Percentiles rank a stretch among this genome's conserved stretches.
Evolutionary conservation across 768 basidiomycete genomes (phyloP).

Genomic region (Steccherinum ochraceum): DNA sequence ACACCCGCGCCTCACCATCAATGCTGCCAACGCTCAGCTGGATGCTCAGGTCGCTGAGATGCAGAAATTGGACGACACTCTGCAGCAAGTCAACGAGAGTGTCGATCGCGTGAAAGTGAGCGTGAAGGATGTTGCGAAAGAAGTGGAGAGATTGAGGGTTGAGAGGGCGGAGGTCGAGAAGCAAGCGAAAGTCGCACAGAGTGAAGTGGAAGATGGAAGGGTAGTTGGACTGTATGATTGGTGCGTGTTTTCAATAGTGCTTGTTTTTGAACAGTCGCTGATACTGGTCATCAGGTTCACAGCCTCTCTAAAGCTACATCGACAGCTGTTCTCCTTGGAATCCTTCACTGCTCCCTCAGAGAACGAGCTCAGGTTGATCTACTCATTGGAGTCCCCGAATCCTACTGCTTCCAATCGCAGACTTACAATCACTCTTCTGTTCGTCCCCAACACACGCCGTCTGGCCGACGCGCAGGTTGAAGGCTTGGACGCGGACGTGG

Average conservation of each 20-base stretch:
- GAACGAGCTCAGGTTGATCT: slow-evolving; percentile 72
- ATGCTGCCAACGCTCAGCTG: slow-evolving; percentile 67
- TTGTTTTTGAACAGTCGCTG: background rate
- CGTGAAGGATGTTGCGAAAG: slow-evolving; percentile 49
- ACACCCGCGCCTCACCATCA: slow-evolving; percentile 70
- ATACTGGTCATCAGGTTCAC: slow-evolving; percentile 54
- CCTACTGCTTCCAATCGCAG: slow-evolving; percentile 23
- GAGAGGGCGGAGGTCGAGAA: slow-evolving; percentile 69
- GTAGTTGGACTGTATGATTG: slow-evolving; percentile 64
- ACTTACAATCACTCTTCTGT: slow-evolving; percentile 54
- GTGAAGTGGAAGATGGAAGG: slow-evolving; percentile 53
- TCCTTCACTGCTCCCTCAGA: slow-evolving; percentile 58
- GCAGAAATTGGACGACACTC: slow-evolving; percentile 65
- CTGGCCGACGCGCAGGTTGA: slow-evolving; percentile 53
- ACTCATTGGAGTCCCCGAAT: slow-evolving; percentile 35
- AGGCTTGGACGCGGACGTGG: slow-evolving; percentile 48
- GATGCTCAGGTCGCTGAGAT: slow-evolving; percentile 75
- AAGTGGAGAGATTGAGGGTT: slow-evolving; percentile 52
- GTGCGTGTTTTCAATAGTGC: too few relatives aligned
- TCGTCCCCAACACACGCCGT: slow-evolving; percentile 61
- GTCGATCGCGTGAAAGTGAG: slow-evolving; percentile 51
- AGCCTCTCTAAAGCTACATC: slow-evolving; percentile 60
- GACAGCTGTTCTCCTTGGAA: slow-evolving; percentile 51
- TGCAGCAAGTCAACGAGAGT: slow-evolving; percentile 44
- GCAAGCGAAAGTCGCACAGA: slow-evolving; percentile 48